These are phyloP conservation scores for Tanozyma kutaoensis DNA, from an alignment of 805 yeast genomes.

Conservation along the genomic window DNA sequence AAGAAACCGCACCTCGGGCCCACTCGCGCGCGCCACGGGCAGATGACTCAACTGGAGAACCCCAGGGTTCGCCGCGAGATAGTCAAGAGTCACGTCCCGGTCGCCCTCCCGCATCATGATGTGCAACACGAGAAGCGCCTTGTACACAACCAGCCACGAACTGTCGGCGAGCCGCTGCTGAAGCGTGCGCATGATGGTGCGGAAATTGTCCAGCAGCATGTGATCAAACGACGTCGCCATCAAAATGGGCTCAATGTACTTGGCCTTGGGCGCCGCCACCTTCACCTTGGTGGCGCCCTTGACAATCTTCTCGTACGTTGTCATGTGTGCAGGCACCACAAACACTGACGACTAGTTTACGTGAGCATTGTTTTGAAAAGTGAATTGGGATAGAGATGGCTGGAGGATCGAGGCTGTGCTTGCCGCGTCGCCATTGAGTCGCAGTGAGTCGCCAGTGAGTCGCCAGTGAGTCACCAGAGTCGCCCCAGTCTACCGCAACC, in stretches of 20 bases:
- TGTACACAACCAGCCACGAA: slow-evolving; percentile 88
- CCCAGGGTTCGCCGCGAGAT: slow-evolving; percentile 34
- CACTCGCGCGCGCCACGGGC: slow-evolving; percentile 21
- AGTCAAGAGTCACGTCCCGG: slow-evolving; percentile 55
- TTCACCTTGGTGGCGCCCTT: slow-evolving; percentile 40
- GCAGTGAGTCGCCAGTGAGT: too few species aligned
- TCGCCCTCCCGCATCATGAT: slow-evolving; percentile 91
- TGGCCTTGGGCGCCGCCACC: slow-evolving; percentile 96
- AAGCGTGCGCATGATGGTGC: slow-evolving; percentile 55
- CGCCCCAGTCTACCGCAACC: too few species aligned
- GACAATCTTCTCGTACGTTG: slow-evolving; percentile 51
- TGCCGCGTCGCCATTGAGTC: too few species aligned
- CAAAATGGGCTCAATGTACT: slow-evolving; percentile 88
- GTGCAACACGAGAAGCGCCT: slow-evolving; percentile 74
- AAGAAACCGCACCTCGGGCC: slow-evolving; percentile 40
- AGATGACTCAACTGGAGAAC: slow-evolving; percentile 33
- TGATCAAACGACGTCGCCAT: slow-evolving; percentile 47
- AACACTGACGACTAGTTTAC: too few species aligned
- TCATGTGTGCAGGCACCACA: too few species aligned
- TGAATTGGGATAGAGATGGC: too few species aligned
- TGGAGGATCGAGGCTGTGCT: too few species aligned
- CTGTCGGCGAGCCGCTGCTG: slow-evolving; percentile 53
- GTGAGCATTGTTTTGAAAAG: too few species aligned
- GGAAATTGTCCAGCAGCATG: slow-evolving; percentile 37
- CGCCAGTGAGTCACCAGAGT: too few species aligned